phyloP scores from a whole-genome alignment of 2,329 filamentous ascomycete species.

The Aspergillus costaricaensis region DNA sequence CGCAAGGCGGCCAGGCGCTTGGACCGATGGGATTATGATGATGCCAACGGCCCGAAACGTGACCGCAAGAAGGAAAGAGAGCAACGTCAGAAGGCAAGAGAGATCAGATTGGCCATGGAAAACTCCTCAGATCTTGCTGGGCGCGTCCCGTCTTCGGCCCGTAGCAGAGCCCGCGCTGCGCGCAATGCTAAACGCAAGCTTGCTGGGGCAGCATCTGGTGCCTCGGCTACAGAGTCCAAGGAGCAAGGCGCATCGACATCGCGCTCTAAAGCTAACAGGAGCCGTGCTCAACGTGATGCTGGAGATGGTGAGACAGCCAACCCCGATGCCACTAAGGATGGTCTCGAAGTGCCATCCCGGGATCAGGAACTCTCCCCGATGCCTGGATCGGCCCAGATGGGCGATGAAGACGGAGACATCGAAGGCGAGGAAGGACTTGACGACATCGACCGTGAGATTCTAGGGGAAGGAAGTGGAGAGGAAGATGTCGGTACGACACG shows the following conservation, averaged over 20 bases:
- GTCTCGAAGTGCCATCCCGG: conserved; percentile 28
- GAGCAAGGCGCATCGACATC: conserved; percentile 18
- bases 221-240: conserved; percentile 23
- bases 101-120: conserved; percentile 24
- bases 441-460: conserved; percentile 41
- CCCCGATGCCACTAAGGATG: conserved; percentile 15
- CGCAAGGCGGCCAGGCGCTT: conserved; percentile 46
- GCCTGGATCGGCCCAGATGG: conserved; percentile 15
- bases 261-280: conserved; percentile 30
- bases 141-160: conserved; percentile 23
- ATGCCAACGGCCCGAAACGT: conserved; percentile 41
- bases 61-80: conserved; percentile 42
- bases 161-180: conserved; percentile 26
- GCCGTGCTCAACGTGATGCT: conserved; percentile 22
- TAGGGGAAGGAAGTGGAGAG: conserved; percentile 40
- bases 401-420: conserved; percentile 29
- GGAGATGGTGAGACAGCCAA: conserved; percentile 15
- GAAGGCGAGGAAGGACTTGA: conserved; percentile 39
- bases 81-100: conserved; percentile 38
- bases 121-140: conserved; percentile 18
- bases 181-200: conserved; percentile 35
- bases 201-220: conserved; percentile 22
- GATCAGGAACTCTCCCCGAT: conserved; percentile 26
- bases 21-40: conserved; percentile 49
- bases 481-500: conserved; percentile 31